These are phyloP conservation scores for Cyberlindnera petersonii DNA, from an alignment of 805 yeast species.

Conservation along the genomic window DNA sequence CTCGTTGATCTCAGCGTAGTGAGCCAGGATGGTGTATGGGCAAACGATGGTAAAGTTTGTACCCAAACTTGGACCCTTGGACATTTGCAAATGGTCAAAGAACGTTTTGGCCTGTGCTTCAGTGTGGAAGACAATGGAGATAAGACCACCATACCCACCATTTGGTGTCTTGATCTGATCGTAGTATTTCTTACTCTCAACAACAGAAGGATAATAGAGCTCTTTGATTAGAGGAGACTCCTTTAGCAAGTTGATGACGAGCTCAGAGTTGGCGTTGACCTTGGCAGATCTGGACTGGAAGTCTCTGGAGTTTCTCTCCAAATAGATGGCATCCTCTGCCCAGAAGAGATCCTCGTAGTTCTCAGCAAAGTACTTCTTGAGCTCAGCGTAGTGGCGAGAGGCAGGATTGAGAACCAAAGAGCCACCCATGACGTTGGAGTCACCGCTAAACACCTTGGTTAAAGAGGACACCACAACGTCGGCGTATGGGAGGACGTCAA, in stretches of 20 bases:
- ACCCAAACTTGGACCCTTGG: slow-evolving; percentile 90
- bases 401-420: slow-evolving; percentile 73
- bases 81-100: slow-evolving; percentile 62
- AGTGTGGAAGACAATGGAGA: slow-evolving; percentile 67
- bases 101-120: slow-evolving; percentile 66
- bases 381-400: slow-evolving; percentile 43
- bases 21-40: slow-evolving; percentile 86
- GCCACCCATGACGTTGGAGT: slow-evolving; percentile 95
- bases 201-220: slow-evolving; percentile 67
- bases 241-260: slow-evolving; percentile 51
- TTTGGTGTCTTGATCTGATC: slow-evolving; percentile 61
- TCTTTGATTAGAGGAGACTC: slow-evolving; percentile 47
- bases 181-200: slow-evolving; percentile 55
- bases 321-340: slow-evolving; percentile 90
- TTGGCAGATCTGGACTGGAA: slow-evolving; percentile 57
- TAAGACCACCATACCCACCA: slow-evolving; percentile 88
- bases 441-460: slow-evolving; percentile 92
- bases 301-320: slow-evolving; percentile 93
- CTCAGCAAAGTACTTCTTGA: slow-evolving; percentile 48
- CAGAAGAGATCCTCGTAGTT: slow-evolving; percentile 74
- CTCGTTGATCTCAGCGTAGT: slow-evolving; percentile 75
- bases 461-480: slow-evolving; percentile 85
- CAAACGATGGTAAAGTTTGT: slow-evolving; percentile 87
- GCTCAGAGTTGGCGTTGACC: slow-evolving; percentile 52
- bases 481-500: slow-evolving; percentile 75